These are phyloP conservation scores for Sphaerostilbella broomeana DNA, from an alignment of 2,329 filamentous ascomycete species.

Conservation along the genomic window DNA sequence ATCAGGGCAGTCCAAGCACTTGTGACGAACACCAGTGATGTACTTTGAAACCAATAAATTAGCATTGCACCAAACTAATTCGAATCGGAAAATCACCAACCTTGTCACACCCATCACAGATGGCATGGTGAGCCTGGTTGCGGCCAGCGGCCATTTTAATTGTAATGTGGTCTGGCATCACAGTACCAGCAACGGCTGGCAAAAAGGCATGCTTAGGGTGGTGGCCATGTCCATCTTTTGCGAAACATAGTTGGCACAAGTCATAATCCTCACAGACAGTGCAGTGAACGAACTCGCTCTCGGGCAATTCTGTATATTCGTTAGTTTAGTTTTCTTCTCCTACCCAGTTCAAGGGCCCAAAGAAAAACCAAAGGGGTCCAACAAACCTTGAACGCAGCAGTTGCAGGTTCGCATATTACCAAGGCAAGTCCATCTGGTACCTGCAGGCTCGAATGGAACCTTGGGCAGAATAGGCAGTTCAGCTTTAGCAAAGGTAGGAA, in stretches of 20 bases:
- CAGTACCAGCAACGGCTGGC: conserved; percentile 57
- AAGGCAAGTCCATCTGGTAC: conserved; percentile 17
- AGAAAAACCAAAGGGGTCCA: no score
- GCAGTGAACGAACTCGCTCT: conserved; percentile 81
- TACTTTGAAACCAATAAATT: conserved; percentile 35
- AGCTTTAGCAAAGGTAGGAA: conserved; percentile 2
- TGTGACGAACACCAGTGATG: conserved; percentile 86
- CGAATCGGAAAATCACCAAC: conserved; percentile 1
- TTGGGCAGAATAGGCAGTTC: conserved; percentile 14
- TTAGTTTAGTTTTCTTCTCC: conserved; percentile 10
- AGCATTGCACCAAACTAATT: neutral
- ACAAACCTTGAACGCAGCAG: conserved; percentile 45
- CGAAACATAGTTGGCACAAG: conserved; percentile 78
- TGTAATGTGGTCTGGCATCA: conserved; percentile 54
- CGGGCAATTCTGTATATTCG: conserved; percentile 54
- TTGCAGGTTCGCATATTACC: conserved; percentile 60
- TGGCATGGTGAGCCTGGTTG: conserved; percentile 73
- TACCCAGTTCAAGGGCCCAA: no score
- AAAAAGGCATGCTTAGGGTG: conserved; percentile 80
- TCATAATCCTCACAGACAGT: conserved; percentile 82
- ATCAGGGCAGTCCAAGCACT: conserved; percentile 94
- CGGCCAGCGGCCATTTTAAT: conserved; percentile 72
- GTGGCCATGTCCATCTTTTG: conserved; percentile 73
- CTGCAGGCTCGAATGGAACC: conserved; percentile 17
- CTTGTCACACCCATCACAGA: conserved; percentile 90